These are phyloP conservation scores for Leishmania gerbilli DNA, from an alignment of 208 protist species.

Conservation along the genomic window DNA sequence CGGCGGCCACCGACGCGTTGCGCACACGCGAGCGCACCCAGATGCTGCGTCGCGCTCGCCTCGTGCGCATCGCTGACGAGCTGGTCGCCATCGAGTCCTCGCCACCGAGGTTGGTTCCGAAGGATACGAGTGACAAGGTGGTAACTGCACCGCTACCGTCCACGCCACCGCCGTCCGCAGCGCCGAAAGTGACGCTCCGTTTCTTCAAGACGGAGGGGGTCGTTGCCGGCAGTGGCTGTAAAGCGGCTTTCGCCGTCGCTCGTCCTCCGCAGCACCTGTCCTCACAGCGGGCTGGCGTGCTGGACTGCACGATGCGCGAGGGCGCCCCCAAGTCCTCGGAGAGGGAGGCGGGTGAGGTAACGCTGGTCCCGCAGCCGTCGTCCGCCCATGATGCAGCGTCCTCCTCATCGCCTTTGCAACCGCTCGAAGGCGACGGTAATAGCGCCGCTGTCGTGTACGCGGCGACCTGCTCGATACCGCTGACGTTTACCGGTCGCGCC, in stretches of 20 bases:
- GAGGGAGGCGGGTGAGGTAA: slow-evolving; percentile 4
- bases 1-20: slow-evolving; percentile 38
- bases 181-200: slow-evolving; percentile 18
- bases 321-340: not conserved
- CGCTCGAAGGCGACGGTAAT: not conserved
- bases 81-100: slow-evolving; percentile 20
- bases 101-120: not conserved
- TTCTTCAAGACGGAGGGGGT: slow-evolving; percentile 14
- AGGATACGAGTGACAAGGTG: not conserved
- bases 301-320: not conserved
- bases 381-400: not conserved
- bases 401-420: not conserved
- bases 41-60: slow-evolving; percentile 44
- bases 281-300: not conserved
- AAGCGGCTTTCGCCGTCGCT: not conserved
- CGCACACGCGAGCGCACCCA: slow-evolving; percentile 49
- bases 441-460: slow-evolving; percentile 20
- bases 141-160: not conserved
- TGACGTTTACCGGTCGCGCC: slow-evolving; percentile 18
- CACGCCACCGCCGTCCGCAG: not conserved
- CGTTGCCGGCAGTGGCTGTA: slow-evolving; percentile 22
- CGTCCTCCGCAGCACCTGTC: not conserved
- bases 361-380: slow-evolving; percentile 9
- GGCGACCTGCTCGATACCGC: slow-evolving; percentile 23
- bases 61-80: slow-evolving; percentile 33